These are phyloP conservation scores for Austroboletus festivus DNA, from an alignment of 768 basidiomycete species.

Conservation along the genomic window DNA sequence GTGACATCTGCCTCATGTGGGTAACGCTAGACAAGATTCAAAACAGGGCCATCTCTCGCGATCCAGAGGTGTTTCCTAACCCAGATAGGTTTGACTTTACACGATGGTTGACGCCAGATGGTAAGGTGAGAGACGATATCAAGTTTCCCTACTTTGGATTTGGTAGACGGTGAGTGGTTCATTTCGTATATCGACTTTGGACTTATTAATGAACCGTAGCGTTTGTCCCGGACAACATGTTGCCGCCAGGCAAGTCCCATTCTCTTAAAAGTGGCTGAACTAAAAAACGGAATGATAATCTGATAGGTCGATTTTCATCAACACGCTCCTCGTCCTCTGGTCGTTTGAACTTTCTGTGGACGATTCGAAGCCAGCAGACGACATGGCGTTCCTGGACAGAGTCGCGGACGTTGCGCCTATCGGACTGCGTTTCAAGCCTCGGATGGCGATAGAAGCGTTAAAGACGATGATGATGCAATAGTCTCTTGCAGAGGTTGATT, in stretches of 20 bases:
- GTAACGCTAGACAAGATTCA: neutral
- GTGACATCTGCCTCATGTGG: neutral
- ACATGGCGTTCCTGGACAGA: conserved; percentile 57
- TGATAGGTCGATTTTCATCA: conserved; percentile 64
- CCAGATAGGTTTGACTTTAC: conserved; percentile 36
- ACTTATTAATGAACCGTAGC: conserved; percentile 25
- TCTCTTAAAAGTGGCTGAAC: too few relatives aligned
- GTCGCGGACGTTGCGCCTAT: too few relatives aligned
- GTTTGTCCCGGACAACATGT: conserved; percentile 67
- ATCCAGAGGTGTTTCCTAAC: conserved; percentile 36
- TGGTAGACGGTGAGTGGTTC: conserved; percentile 30
- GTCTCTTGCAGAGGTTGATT: too few relatives aligned
- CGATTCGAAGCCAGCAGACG: conserved; percentile 53
- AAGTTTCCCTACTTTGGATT: conserved; percentile 52
- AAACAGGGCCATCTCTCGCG: conserved; percentile 34
- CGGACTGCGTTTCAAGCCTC: too few relatives aligned
- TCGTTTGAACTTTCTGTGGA: conserved; percentile 57
- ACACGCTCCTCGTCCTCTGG: conserved; percentile 61
- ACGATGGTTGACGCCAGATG: conserved; percentile 26
- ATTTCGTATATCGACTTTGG: too few relatives aligned
- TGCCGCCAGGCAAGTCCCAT: too few relatives aligned
- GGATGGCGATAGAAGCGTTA: too few relatives aligned
- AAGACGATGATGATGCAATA: too few relatives aligned
- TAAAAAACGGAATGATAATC: too few relatives aligned
- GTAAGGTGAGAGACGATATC: conserved; percentile 40